These are phyloP conservation scores for Dioscorea cayenensis DNA, from an alignment of 116 monocot species.

Conservation along the genomic window DNA sequence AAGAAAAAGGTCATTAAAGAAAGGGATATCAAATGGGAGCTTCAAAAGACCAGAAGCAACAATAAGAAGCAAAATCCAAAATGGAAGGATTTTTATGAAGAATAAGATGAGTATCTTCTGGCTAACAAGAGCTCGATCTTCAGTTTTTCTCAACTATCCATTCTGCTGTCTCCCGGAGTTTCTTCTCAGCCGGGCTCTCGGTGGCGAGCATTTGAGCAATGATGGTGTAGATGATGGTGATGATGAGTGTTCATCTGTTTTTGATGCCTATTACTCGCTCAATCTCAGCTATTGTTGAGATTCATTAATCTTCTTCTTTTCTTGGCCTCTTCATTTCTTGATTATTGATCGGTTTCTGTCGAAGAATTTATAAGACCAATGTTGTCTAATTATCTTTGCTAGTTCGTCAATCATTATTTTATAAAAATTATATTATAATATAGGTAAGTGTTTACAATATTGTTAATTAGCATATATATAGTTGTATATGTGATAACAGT, in stretches of 20 bases:
- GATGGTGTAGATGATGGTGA: not conserved
- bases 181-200: constrained; percentile 43
- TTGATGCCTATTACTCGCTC: constrained; percentile 42
- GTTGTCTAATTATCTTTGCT: too few species aligned
- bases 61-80: constrained; percentile 58
- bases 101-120: constrained; percentile 38
- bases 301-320: constrained; percentile 3
- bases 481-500: too few species aligned
- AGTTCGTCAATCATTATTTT: too few species aligned
- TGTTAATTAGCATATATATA: too few species aligned
- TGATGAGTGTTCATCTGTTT: constrained; percentile 5
- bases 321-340: not conserved
- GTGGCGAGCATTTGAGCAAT: constrained; percentile 29
- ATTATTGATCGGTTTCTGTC: too few species aligned
- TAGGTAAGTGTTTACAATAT: too few species aligned
- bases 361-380: too few species aligned
- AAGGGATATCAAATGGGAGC: constrained; percentile 47
- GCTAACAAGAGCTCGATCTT: constrained; percentile 22
- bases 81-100: constrained; percentile 47
- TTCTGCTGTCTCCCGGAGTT: constrained; percentile 42
- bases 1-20: constrained; percentile 28
- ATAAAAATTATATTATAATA: too few species aligned
- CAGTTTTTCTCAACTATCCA: constrained; percentile 47
- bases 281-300: constrained; percentile 42
- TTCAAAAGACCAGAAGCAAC: constrained; percentile 57